These are phyloP conservation scores for Sporothrix pseudoabietina DNA, from an alignment of 2,329 filamentous ascomycete genomes.

Conservation along the genomic window DNA sequence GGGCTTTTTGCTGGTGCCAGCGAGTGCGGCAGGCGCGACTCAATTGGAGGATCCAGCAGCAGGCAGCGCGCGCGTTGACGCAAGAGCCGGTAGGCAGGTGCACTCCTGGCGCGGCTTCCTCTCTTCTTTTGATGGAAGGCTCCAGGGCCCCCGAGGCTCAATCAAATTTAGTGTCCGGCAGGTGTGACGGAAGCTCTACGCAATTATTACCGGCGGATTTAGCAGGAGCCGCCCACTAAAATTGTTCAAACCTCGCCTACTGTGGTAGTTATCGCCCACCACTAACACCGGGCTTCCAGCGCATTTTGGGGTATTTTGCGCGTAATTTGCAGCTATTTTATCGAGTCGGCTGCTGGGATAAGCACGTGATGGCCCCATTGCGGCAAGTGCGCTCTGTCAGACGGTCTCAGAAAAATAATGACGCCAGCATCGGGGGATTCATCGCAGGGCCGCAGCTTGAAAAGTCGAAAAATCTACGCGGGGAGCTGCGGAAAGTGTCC, in stretches of 20 bases:
- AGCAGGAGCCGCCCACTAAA: background rate
- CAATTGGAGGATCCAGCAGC: conserved; percentile 17
- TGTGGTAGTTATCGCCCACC: background rate
- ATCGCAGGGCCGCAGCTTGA: background rate
- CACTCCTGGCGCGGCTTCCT: conserved; percentile 4
- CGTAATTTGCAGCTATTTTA: background rate
- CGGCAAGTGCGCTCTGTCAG: background rate
- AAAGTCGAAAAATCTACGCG: background rate
- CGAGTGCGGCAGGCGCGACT: background rate
- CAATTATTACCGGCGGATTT: background rate
- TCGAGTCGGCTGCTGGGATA: background rate
- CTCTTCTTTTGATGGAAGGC: background rate
- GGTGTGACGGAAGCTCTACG: background rate
- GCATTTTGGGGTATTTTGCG: background rate
- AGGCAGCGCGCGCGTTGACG: conserved; percentile 28
- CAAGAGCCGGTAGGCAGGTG: conserved; percentile 15
- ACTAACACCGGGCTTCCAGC: background rate
- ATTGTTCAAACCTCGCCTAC: background rate
- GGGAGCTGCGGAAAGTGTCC: conserved; percentile 10
- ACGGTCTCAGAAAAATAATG: background rate
- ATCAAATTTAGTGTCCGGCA: conserved; percentile 4
- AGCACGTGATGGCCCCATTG: conserved; percentile 2
- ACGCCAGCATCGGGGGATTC: conserved; percentile 17
- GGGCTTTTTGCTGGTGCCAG: conserved; percentile 7
- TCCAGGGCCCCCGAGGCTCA: background rate